Evolutionary conservation across 805 yeast genomes (phyloP).

Genomic region (Saccharomycopsis fermentans): DNA sequence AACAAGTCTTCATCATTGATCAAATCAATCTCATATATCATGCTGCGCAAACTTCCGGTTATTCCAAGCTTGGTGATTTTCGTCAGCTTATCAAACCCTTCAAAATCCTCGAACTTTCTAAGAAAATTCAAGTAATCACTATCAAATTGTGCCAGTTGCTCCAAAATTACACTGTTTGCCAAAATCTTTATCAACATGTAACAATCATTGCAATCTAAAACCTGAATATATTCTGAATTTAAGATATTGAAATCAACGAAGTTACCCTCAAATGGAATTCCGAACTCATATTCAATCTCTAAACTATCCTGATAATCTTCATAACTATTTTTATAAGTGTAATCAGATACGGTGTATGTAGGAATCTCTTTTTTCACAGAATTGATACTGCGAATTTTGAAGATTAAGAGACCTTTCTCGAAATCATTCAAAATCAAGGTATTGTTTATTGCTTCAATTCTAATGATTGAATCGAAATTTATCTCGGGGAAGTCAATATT

Average conservation of each 20-base stretch:
- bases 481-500: background rate
- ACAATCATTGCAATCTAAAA: background rate
- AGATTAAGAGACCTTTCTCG: slow-evolving; percentile 4
- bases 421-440: slow-evolving; percentile 10
- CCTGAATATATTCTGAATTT: background rate
- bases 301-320: slow-evolving; percentile 29
- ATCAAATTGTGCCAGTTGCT: background rate
- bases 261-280: slow-evolving; percentile 8
- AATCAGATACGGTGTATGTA: slow-evolving; percentile 15
- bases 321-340: slow-evolving; percentile 16
- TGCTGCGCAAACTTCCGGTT: background rate
- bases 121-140: background rate
- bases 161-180: background rate
- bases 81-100: background rate
- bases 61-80: background rate
- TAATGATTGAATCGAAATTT: background rate
- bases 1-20: background rate
- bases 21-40: background rate
- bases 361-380: slow-evolving; percentile 7
- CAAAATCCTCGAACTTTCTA: background rate
- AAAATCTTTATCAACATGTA: background rate
- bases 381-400: slow-evolving; percentile 1
- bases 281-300: slow-evolving; percentile 21
- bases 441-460: slow-evolving; percentile 1
- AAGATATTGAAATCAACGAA: background rate